Percentiles rank a stretch among this genome's conserved stretches.
phyloP scores from a whole-genome alignment of 1,139 yeast species.

The Insectozyma bohioensis region DNA sequence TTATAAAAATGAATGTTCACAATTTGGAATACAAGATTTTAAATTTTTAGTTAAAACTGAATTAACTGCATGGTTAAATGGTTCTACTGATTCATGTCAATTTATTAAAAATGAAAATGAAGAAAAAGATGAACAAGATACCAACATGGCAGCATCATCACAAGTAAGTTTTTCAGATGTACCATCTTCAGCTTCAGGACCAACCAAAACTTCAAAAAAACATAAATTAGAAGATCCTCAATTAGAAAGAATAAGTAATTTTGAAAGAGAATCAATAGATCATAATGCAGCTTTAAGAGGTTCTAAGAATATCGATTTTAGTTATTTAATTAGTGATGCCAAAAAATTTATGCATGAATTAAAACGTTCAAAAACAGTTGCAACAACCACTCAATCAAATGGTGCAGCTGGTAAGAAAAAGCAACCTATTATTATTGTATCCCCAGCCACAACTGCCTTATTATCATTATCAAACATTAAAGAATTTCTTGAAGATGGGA shows the following conservation, averaged over 20 bases:
- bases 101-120: slow-evolving; percentile 42
- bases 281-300: slow-evolving; percentile 85
- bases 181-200: not conserved
- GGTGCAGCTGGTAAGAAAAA: slow-evolving; percentile 27
- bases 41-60: slow-evolving; percentile 87
- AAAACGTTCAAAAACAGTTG: slow-evolving; percentile 38
- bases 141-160: slow-evolving; percentile 10
- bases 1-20: slow-evolving; percentile 72
- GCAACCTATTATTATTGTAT: slow-evolving; percentile 88
- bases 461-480: slow-evolving; percentile 80
- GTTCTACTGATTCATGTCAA: slow-evolving; percentile 57
- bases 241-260: slow-evolving; percentile 49
- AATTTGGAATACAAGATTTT: slow-evolving; percentile 64
- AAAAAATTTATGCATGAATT: slow-evolving; percentile 56
- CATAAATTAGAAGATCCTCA: slow-evolving; percentile 52
- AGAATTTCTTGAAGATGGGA: slow-evolving; percentile 76
- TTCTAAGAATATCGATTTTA: slow-evolving; percentile 68
- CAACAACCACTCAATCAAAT: slow-evolving; percentile 13
- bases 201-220: slow-evolving; percentile 17
- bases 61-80: slow-evolving; percentile 76
- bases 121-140: slow-evolving; percentile 17
- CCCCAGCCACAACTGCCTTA: slow-evolving; percentile 93
- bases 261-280: slow-evolving; percentile 70
- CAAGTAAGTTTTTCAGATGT: not conserved
- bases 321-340: slow-evolving; percentile 73